Conservation (phyloP, 306 rosid species). For the Rosa chinensis region DNA sequence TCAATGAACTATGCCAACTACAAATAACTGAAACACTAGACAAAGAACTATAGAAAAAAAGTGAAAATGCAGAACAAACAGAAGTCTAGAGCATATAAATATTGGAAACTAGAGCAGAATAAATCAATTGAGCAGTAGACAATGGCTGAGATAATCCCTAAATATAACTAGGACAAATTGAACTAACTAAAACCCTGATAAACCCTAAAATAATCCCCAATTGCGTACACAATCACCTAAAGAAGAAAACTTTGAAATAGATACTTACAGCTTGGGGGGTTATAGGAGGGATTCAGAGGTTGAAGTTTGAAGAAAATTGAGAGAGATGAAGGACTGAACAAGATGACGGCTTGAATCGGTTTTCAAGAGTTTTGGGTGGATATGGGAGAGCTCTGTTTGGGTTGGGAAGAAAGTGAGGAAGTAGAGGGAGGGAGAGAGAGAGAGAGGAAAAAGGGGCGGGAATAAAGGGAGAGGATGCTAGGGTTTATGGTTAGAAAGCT, state of each 20-base stretch:
- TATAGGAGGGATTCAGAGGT: too few relatives aligned
- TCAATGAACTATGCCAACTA: background rate
- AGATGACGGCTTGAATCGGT: background rate
- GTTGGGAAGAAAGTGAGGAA: background rate
- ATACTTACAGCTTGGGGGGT: background rate
- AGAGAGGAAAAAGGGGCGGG: constrained; percentile 12
- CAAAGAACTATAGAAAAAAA: background rate
- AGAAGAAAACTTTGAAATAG: background rate
- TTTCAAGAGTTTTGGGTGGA: background rate
- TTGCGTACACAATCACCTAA: background rate
- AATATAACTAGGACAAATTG: too few relatives aligned
- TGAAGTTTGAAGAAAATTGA: background rate
- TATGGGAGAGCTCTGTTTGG: background rate
- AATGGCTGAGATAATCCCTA: too few relatives aligned
- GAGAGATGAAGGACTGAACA: background rate
- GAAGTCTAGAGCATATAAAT: too few relatives aligned
- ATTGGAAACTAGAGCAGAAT: too few relatives aligned
- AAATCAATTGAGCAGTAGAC: too few relatives aligned
- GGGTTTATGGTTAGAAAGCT: background rate
- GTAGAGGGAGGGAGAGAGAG: background rate
- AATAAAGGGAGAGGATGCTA: constrained; percentile 5
- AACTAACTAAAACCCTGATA: too few relatives aligned
- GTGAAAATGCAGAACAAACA: too few relatives aligned
- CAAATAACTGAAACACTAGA: background rate
- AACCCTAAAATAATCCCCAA: too few relatives aligned